Evolutionary conservation across 2,329 filamentous ascomycete species (phyloP), one percentile per base, ranked within the genome.

Genomic region (Biscogniauxia marginata): DNA sequence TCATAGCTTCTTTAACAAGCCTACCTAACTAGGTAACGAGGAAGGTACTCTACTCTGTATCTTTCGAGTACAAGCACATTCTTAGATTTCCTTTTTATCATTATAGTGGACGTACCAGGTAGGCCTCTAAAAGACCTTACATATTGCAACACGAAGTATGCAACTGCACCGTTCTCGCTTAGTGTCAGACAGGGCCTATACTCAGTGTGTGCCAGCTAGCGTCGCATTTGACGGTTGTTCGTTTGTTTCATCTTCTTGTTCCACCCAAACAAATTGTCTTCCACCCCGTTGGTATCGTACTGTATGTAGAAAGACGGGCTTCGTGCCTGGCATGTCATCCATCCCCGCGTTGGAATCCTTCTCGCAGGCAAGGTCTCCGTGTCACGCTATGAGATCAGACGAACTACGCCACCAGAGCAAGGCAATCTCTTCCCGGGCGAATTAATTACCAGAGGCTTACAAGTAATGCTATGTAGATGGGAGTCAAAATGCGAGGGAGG

Each of bases 201-300:
- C 50, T 24, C 22, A 44, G 16, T 25, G 22, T 46, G 50, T 48
- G 46, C 50, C 50, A 49, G 46, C 18, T 51, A 59, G 47, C 22
- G 58, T 63, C 56, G 25, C 52, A 63, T 56, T 49, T 30, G 25
- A 53, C 25, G 45, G 51, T 34, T 49, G 48, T 50, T 16, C 50
- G 44, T 63, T 55, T 59, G 58, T 61, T 61, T 63, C 58, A 63
- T 53, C 53, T 55, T 55, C 23, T 25, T 53, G 47, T 49, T 47
- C 18, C 51, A 50, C 56, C 59, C 62, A 55, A 25, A 47, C 55
- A 57, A 52, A 39, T 24, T 54, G 46, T 11, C 25, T 48, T n/a
- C n/a, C n/a, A n/a, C n/a, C n/a, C n/a, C n/a, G n/a, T n/a, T n/a
- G n/a, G n/a, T n/a, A n/a, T n/a, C n/a, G n/a, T n/a, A n/a, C n/a